Evolutionary conservation across 1,284 basidiomycete species (phyloP), one percentile per base, ranked within the genome.

Genomic region (Heliocybe sulcata): DNA sequence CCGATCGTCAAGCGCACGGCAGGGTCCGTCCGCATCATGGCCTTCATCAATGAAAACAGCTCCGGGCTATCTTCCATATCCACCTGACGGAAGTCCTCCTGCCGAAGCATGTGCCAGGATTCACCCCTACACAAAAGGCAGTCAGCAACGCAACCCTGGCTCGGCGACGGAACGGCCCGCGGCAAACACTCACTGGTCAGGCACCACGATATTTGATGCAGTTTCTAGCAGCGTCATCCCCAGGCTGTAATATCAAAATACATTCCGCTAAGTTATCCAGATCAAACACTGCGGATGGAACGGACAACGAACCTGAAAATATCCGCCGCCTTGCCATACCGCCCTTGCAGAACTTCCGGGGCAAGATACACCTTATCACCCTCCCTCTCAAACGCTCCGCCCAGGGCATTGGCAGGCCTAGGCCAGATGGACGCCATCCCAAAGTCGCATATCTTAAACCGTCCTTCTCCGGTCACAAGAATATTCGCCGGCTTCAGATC

Each of bases 401-500:
- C 79, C 73, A 72, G 45, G 45, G 72, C 70, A 58, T 68, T 55
- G 64, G 67, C 57, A 63, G 59, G 74, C 47, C 92, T 77, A 2
- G 92, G 92, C 87, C 90, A 93, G 52, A 90, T 64, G 2, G 90
- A 88, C 4, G 94, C 94, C 80, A 98, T 89, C n/a, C 97, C 97
- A 77, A 99, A 99, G 71, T 99, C 97, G 14, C 94, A 94, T 66
- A 99, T 95, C 77, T 95, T 97, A 73, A 99, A 89, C 26, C 90
- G 84, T 4, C 96, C 96, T 57, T 89, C 82, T 23, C 82, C 79
- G 2, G 93, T 94, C 61, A 99, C 82, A 67, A 99, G 94, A 55
- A 99, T 87, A 67, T 99, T 99, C 55, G 92, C 95, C 12, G 97
- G 97, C 75, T 99, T 99, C 63, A 99, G 77, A 72, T 99, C 97